These are phyloP conservation scores for Linnemannia elongata DNA, from an alignment of 192 early-diverging fungal genomes.

Conservation along the genomic window DNA sequence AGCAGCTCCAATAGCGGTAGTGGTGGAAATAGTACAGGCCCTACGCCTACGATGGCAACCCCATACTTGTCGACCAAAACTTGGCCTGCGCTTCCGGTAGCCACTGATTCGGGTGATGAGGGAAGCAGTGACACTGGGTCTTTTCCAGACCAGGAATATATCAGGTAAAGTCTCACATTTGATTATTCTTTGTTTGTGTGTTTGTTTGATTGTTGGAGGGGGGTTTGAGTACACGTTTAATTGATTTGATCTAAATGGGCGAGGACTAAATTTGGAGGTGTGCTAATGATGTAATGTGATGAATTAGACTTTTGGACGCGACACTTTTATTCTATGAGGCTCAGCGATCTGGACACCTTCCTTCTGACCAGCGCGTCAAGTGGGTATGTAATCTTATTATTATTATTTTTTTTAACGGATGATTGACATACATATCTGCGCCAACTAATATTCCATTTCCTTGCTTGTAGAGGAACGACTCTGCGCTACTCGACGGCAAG, in stretches of 20 bases:
- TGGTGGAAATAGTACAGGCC: not conserved
- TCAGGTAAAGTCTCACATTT: conserved; percentile 10
- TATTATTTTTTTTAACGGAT: not conserved
- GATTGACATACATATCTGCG: not conserved
- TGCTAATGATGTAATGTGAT: not conserved
- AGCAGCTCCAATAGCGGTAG: not conserved
- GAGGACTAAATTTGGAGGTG: not conserved
- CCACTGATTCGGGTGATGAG: not conserved
- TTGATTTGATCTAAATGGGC: not conserved
- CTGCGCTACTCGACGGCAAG: conserved; percentile 56
- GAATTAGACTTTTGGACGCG: conserved; percentile 51
- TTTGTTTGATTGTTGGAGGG: not conserved
- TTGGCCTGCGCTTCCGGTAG: conserved; percentile 2
- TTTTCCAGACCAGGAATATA: conserved; percentile 41
- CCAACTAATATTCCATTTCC: not conserved
- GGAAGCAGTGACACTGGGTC: not conserved
- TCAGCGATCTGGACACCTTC: conserved; percentile 62
- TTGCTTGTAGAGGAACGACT: conserved; percentile 45
- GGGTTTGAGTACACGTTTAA: not conserved
- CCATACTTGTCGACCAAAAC: conserved; percentile 18
- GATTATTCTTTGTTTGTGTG: not conserved
- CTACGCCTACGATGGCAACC: not conserved
- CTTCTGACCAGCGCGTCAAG: conserved; percentile 59
- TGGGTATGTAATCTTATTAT: conserved; percentile 43
- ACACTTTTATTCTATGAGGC: conserved; percentile 71